Percentiles rank a stretch among this genome's conserved stretches.
Evolutionary conservation across 2,329 filamentous ascomycete genomes (phyloP).

Genomic region (Aspergillus sp.): DNA sequence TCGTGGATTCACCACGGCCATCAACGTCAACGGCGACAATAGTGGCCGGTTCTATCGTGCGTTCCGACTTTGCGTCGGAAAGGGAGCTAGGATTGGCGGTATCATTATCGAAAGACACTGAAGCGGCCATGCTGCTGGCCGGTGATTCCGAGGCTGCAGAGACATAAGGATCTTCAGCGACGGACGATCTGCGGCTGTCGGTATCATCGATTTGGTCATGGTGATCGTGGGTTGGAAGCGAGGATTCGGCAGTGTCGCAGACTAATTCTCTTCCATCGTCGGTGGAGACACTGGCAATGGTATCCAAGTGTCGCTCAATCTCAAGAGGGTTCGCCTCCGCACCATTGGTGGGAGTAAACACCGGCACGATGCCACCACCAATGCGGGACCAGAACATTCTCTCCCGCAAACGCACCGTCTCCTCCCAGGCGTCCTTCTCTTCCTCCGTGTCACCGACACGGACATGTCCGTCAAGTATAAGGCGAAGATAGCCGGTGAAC

Average conservation of each 20-base stretch:
- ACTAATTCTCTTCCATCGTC: conserved; percentile 9
- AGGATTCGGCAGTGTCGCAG: conserved; percentile 1
- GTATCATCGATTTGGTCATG: conserved; percentile 3
- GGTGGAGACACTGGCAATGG: background rate
- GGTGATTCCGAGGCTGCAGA: conserved; percentile 12
- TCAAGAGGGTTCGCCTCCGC: conserved; percentile 1
- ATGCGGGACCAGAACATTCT: conserved; percentile 97
- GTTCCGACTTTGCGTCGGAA: conserved; percentile 5
- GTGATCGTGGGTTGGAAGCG: conserved; percentile 4
- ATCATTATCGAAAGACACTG: conserved; percentile 4
- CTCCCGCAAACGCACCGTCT: conserved; percentile 83
- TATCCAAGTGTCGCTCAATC: background rate
- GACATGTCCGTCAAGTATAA: conserved; percentile 92
- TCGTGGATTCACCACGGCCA: conserved; percentile 2
- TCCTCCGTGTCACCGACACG: conserved; percentile 78
- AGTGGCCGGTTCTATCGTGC: conserved; percentile 1
- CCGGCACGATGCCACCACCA: conserved; percentile 84
- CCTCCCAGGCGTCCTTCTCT: conserved; percentile 89
- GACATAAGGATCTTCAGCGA: conserved; percentile 12
- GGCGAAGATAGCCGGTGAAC: conserved; percentile 84
- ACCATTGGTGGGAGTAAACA: conserved; percentile 36
- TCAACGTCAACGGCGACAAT: background rate
- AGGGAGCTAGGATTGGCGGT: background rate
- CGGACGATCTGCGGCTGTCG: conserved; percentile 6
- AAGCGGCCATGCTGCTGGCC: conserved; percentile 9